Percentiles rank a stretch among this genome's conserved stretches.
Conservation (phyloP, 495 filamentous ascomycete species). For the Neurospora terricola region DNA sequence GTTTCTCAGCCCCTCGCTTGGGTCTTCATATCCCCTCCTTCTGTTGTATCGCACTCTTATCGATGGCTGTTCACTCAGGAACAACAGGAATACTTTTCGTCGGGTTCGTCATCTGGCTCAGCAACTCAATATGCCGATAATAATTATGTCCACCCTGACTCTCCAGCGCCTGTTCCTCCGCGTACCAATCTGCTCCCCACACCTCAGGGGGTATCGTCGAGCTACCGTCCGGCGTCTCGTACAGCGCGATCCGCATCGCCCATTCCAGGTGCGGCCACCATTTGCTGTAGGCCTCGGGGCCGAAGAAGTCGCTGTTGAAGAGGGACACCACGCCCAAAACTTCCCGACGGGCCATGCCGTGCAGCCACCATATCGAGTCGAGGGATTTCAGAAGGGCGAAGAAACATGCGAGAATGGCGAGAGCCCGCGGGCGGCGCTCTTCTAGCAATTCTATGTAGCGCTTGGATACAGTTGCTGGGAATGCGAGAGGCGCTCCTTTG, state of each 20-base stretch:
- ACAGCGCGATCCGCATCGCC: conserved; percentile 41
- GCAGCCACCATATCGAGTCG: conserved; percentile 46
- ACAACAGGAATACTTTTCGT: conserved; percentile 24
- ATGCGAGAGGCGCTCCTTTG: conserved; percentile 41
- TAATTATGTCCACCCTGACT: conserved; percentile 18
- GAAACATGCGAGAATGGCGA: conserved; percentile 46
- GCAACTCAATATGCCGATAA: conserved; percentile 38
- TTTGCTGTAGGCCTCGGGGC: conserved; percentile 25
- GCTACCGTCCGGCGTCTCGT: conserved; percentile 22
- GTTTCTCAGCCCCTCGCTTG: neutral
- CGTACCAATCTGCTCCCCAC: conserved; percentile 40
- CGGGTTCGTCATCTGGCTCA: conserved; percentile 35
- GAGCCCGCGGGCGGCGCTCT: conserved; percentile 38
- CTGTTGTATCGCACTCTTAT: neutral
- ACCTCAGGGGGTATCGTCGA: conserved; percentile 36
- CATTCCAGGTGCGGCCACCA: conserved; percentile 50
- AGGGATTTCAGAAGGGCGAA: conserved; percentile 45
- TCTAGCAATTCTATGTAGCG: conserved; percentile 45
- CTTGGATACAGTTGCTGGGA: conserved; percentile 50
- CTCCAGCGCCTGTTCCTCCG: conserved; percentile 26
- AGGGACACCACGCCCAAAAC: conserved; percentile 43
- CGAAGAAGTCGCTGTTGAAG: conserved; percentile 36
- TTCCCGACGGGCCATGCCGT: conserved; percentile 45
- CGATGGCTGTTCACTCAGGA: conserved; percentile 11
- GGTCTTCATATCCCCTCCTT: neutral